Conservation (phyloP, 108 stramenopile species). For the Craspedostauros australis region DNA sequence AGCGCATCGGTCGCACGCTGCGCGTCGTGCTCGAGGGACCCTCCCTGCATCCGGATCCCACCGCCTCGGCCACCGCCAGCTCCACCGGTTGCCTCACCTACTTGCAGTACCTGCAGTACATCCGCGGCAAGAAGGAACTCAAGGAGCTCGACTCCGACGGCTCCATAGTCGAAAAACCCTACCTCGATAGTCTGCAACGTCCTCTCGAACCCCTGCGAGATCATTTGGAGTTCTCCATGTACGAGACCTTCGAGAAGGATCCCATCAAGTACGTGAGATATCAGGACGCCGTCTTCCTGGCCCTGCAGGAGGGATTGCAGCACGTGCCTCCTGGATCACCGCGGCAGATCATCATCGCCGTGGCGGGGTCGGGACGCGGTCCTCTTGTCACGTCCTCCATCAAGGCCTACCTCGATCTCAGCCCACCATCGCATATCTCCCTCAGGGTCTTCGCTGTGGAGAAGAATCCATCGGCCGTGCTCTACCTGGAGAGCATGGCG, state of each 20-base stretch:
- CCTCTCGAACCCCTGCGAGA: slow-evolving; percentile 96
- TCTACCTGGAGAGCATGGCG: slow-evolving; percentile 84
- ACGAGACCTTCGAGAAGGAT: slow-evolving; percentile 96
- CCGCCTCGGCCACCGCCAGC: background rate
- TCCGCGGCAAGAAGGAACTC: slow-evolving; percentile 46
- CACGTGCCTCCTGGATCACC: background rate
- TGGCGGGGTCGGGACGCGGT: slow-evolving; percentile 97
- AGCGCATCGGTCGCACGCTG: slow-evolving; percentile 56
- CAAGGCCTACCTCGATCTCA: slow-evolving; percentile 41
- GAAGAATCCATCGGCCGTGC: slow-evolving; percentile 95
- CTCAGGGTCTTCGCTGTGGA: slow-evolving; percentile 79
- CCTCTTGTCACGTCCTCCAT: slow-evolving; percentile 88
- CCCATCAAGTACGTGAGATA: slow-evolving; percentile 95
- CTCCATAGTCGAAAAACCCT: slow-evolving; percentile 66
- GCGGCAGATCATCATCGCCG: slow-evolving; percentile 61
- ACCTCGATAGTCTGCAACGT: slow-evolving; percentile 91
- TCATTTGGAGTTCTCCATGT: slow-evolving; percentile 95
- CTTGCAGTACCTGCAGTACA: slow-evolving; percentile 87
- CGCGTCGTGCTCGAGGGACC: slow-evolving; percentile 59
- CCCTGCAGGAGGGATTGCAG: slow-evolving; percentile 41
- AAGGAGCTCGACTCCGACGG: slow-evolving; percentile 52
- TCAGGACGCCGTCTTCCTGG: slow-evolving; percentile 70
- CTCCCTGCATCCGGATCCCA: slow-evolving; percentile 13
- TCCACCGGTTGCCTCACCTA: slow-evolving; percentile 48
- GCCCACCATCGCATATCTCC: slow-evolving; percentile 15